These are phyloP conservation scores for Colletotrichum eleusines DNA, from an alignment of 2,329 filamentous ascomycete genomes.

Conservation along the genomic window DNA sequence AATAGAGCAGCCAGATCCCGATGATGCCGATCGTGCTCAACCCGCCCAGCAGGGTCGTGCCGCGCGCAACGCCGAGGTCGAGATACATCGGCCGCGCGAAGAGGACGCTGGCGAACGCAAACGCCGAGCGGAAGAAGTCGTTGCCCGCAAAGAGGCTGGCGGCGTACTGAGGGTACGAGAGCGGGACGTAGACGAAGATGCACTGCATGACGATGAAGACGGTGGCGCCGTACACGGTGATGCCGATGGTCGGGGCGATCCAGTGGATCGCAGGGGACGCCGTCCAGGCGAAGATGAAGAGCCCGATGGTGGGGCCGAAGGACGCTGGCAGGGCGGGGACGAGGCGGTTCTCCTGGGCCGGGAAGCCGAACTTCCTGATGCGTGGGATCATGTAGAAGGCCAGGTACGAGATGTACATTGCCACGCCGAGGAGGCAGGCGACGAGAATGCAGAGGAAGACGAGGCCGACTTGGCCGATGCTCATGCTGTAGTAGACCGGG, in stretches of 20 bases:
- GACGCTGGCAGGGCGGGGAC: slow-evolving; percentile 66
- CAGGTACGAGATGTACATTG: slow-evolving; percentile 63
- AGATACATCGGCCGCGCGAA: slow-evolving; percentile 71
- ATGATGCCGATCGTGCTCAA: slow-evolving; percentile 65
- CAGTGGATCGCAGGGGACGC: slow-evolving; percentile 63
- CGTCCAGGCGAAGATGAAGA: slow-evolving; percentile 73
- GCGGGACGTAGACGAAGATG: slow-evolving; percentile 70
- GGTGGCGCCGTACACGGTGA: slow-evolving; percentile 64
- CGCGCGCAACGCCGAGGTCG: slow-evolving; percentile 69
- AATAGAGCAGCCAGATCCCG: slow-evolving; percentile 72
- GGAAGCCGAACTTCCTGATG: slow-evolving; percentile 62
- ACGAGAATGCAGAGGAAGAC: slow-evolving; percentile 72
- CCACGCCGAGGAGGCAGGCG: slow-evolving; percentile 65
- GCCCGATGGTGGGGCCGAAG: slow-evolving; percentile 67
- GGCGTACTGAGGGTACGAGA: slow-evolving; percentile 68
- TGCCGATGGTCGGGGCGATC: slow-evolving; percentile 68
- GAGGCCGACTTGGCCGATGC: slow-evolving; percentile 67
- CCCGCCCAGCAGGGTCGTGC: slow-evolving; percentile 68
- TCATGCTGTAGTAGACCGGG: slow-evolving; percentile 69
- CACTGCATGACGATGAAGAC: slow-evolving; percentile 70
- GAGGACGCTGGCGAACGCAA: slow-evolving; percentile 71
- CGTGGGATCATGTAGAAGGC: slow-evolving; percentile 64
- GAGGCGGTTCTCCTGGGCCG: slow-evolving; percentile 65
- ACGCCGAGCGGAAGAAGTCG: slow-evolving; percentile 68
- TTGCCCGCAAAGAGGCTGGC: slow-evolving; percentile 72